Evolutionary conservation across 2,329 filamentous ascomycete genomes (phyloP).

Genomic region (Exophiala sp.): DNA sequence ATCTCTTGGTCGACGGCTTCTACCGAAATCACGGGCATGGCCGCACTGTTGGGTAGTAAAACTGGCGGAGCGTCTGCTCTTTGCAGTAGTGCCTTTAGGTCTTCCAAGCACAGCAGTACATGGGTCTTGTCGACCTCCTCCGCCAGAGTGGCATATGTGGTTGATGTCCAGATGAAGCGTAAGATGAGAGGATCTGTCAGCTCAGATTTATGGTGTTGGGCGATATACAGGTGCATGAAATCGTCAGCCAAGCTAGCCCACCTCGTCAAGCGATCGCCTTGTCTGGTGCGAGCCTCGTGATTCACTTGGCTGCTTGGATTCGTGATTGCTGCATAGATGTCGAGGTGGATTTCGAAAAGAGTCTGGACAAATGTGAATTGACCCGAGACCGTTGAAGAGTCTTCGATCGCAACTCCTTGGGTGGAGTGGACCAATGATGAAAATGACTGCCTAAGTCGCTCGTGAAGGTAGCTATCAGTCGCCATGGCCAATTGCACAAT

Average conservation of each 20-base stretch:
- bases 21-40: slow-evolving; percentile 82
- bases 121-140: slow-evolving; percentile 57
- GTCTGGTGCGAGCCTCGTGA: slow-evolving; percentile 47
- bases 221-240: slow-evolving; percentile 45
- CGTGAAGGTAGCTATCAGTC: slow-evolving; percentile 54
- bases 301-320: slow-evolving; percentile 57
- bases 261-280: slow-evolving; percentile 57
- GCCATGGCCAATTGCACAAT: slow-evolving; percentile 52
- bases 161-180: slow-evolving; percentile 65
- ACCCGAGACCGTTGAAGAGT: slow-evolving; percentile 6
- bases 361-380: slow-evolving; percentile 44
- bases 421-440: not conserved
- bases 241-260: slow-evolving; percentile 60
- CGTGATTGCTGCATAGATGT: slow-evolving; percentile 62
- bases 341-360: slow-evolving; percentile 65
- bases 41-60: slow-evolving; percentile 75
- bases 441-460: slow-evolving; percentile 37
- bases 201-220: slow-evolving; percentile 25
- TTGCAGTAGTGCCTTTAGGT: slow-evolving; percentile 56
- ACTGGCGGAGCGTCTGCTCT: slow-evolving; percentile 46
- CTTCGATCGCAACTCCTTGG: not conserved
- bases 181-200: slow-evolving; percentile 47
- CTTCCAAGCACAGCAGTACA: slow-evolving; percentile 59
- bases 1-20: slow-evolving; percentile 86
- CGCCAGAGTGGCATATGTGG: slow-evolving; percentile 58